A percentile compares a stretch with the other conserved stretches of the same genome.
phyloP scores from a whole-genome alignment of 345 rosid species.

The Anastatica hierochuntica region DNA sequence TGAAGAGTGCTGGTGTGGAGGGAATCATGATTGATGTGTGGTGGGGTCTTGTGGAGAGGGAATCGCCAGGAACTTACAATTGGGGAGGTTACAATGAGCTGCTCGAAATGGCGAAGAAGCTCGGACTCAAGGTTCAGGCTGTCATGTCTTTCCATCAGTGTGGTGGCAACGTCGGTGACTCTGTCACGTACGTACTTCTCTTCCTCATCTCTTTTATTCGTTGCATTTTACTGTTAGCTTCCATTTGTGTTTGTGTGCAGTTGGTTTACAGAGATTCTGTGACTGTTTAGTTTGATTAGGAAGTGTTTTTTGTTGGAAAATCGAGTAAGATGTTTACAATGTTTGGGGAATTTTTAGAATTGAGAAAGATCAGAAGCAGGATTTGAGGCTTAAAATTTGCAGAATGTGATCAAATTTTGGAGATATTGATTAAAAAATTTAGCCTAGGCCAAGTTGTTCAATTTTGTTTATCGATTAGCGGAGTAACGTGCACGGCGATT shows the following conservation, averaged over 20 bases:
- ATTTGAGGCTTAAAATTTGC: not conserved
- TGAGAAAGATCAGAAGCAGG: no score
- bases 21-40: conserved; percentile 97
- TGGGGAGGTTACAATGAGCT: conserved; percentile 94
- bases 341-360: not conserved
- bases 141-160: conserved; percentile 99
- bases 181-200: conserved; percentile 52
- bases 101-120: conserved; percentile 79
- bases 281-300: no score
- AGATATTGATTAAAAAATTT: not conserved
- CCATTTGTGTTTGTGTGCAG: not conserved
- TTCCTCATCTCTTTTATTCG: not conserved
- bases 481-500: conserved; percentile 25
- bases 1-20: conserved; percentile 94
- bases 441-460: not conserved
- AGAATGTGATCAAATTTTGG: not conserved
- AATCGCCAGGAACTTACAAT: conserved; percentile 62
- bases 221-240: no score
- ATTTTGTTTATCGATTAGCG: not conserved
- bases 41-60: conserved; percentile 99
- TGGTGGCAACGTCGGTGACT: conserved; percentile 98
- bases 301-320: no score
- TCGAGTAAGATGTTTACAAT: no score
- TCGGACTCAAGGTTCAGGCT: conserved; percentile 92
- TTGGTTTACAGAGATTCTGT: no score